Percentiles rank a stretch among this genome's conserved stretches.
phyloP scores from a whole-genome alignment of 1,284 basidiomycete species.

The Polyporus tsugae region DNA sequence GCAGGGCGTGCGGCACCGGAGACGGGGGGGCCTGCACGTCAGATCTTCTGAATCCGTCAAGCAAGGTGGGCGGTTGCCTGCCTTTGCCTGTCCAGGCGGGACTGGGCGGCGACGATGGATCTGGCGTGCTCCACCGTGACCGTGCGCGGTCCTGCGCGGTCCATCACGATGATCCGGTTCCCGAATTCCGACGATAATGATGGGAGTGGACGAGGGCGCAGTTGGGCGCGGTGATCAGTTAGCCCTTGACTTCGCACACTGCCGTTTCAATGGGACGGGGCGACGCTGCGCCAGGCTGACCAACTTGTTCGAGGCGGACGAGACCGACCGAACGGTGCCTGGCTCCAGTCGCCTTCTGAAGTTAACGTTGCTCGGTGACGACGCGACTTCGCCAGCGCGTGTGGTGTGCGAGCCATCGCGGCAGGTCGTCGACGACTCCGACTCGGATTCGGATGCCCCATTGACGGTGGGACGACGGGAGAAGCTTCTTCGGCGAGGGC shows the following conservation, averaged over 20 bases:
- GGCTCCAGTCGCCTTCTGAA: not conserved
- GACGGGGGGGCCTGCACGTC: not conserved
- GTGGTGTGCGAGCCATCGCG: not conserved
- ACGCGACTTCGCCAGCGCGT: not conserved
- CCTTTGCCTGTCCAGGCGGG: not conserved
- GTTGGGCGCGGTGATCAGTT: not conserved
- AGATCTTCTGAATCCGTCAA: not conserved
- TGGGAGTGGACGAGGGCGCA: not conserved
- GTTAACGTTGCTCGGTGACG: not conserved
- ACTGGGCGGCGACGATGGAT: not conserved
- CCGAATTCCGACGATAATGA: not conserved
- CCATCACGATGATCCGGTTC: not conserved
- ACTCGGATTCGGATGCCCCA: too few relatives aligned
- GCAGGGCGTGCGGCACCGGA: not conserved
- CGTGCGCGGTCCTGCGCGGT: too few relatives aligned
- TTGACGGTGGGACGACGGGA: too few relatives aligned
- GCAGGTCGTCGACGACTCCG: not conserved
- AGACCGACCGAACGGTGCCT: not conserved
- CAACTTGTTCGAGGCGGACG: not conserved
- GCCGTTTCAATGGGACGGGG: not conserved
- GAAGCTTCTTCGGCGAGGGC: not conserved
- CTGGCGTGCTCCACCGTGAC: not conserved
- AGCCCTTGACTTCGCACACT: too few relatives aligned
- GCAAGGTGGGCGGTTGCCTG: not conserved
- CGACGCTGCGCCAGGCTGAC: not conserved